These are phyloP conservation scores for Macrolepiota fuliginosa DNA, from an alignment of 768 basidiomycete genomes.

Conservation along the genomic window DNA sequence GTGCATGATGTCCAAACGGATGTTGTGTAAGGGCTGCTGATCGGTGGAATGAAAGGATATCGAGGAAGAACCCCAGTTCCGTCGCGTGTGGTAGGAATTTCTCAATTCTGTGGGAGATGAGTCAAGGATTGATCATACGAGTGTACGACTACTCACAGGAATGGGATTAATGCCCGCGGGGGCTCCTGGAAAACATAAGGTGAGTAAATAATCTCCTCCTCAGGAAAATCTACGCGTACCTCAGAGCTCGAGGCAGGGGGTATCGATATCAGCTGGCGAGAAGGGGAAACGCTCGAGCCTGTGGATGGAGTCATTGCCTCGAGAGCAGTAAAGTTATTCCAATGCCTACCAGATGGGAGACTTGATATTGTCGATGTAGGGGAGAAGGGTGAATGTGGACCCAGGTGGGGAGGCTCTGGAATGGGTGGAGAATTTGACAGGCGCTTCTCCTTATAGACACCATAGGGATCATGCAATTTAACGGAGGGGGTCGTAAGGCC, in stretches of 20 bases:
- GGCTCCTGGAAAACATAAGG: slow-evolving; percentile 33
- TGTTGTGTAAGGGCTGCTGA: slow-evolving; percentile 42
- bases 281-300: slow-evolving; percentile 43
- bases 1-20: slow-evolving; percentile 43
- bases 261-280: slow-evolving; percentile 29
- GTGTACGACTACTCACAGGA: slow-evolving; percentile 27
- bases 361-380: slow-evolving; percentile 43
- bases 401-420: slow-evolving; percentile 27
- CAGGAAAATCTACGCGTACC: slow-evolving; percentile 24
- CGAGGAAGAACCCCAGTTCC: slow-evolving; percentile 69
- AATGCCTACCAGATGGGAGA: slow-evolving; percentile 45
- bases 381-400: slow-evolving; percentile 40
- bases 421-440: slow-evolving; percentile 33
- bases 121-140: slow-evolving; percentile 1
- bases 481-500: slow-evolving; percentile 44
- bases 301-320: slow-evolving; percentile 38
- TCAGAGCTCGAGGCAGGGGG: slow-evolving; percentile 37
- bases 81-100: slow-evolving; percentile 54
- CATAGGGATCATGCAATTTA: slow-evolving; percentile 51
- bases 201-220: slow-evolving; percentile 10
- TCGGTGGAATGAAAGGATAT: slow-evolving; percentile 43
- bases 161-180: slow-evolving; percentile 32
- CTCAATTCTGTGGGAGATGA: slow-evolving; percentile 41
- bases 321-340: slow-evolving; percentile 34
- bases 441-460: slow-evolving; percentile 28